phyloP scores from a whole-genome alignment of 352 stramenopile species.

The Blastocystis hominis region DNA sequence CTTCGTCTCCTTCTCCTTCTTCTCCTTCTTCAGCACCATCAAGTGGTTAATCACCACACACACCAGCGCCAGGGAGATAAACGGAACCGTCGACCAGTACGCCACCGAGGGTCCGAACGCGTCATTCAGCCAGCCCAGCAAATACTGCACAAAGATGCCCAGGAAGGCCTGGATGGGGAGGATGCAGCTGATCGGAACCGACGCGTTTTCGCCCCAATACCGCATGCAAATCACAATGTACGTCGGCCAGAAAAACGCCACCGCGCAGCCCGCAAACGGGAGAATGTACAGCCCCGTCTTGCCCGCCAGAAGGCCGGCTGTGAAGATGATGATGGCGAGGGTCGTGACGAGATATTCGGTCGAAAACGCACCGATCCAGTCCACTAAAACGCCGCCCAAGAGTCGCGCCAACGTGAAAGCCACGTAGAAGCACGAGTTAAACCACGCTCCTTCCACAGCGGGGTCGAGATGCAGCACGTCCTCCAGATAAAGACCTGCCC shows the following conservation, averaged over 20 bases:
- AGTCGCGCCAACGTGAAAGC: conserved; percentile 37
- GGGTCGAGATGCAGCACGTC: conserved; percentile 57
- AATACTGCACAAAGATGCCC: conserved; percentile 29
- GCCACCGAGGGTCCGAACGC: background rate
- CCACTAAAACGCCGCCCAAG: conserved; percentile 33
- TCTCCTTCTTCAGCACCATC: conserved; percentile 43
- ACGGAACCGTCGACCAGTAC: conserved; percentile 34
- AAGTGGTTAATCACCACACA: conserved; percentile 21
- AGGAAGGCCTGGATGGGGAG: conserved; percentile 15
- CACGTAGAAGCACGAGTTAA: conserved; percentile 54
- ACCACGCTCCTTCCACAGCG: conserved; percentile 40
- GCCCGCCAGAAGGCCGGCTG: conserved; percentile 1
- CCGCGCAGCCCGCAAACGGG: background rate
- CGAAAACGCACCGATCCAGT: conserved; percentile 21
- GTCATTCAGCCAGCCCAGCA: conserved; percentile 51
- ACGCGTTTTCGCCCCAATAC: conserved; percentile 38
- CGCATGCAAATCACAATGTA: conserved; percentile 53
- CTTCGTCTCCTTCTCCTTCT: background rate
- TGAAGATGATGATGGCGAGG: conserved; percentile 14
- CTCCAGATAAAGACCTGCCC: conserved; percentile 47
- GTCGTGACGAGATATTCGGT: conserved; percentile 31
- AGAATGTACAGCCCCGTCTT: conserved; percentile 46
- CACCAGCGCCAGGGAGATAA: background rate
- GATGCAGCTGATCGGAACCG: conserved; percentile 43
- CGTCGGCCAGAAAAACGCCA: conserved; percentile 55